A percentile compares a stretch with the other conserved stretches of the same genome.
Conservation (phyloP, 768 basidiomycete genomes). For the Boletales sp. region DNA sequence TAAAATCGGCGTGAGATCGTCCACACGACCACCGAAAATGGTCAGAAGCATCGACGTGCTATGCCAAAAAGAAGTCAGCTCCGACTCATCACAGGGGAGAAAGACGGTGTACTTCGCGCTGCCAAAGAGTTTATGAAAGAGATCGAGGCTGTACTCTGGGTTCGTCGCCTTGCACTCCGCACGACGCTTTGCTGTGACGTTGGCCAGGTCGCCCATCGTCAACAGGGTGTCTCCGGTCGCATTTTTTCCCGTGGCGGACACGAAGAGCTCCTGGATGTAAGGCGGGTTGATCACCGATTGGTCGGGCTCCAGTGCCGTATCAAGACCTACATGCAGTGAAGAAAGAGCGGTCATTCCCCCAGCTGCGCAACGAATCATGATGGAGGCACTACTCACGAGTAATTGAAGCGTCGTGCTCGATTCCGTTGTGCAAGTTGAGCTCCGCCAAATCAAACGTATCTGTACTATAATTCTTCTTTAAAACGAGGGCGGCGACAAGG, state of each 20-base stretch:
- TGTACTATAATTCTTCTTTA: conserved; percentile 44
- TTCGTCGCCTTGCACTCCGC: conserved; percentile 54
- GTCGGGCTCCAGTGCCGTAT: conserved; percentile 41
- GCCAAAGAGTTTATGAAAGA: conserved; percentile 61
- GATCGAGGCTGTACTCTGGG: conserved; percentile 49
- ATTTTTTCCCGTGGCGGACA: conserved; percentile 57
- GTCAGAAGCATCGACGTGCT: conserved; percentile 67
- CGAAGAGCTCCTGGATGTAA: conserved; percentile 57
- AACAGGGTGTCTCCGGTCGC: conserved; percentile 34
- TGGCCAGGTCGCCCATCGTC: conserved; percentile 53
- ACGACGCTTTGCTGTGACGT: conserved; percentile 42
- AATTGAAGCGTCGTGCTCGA: conserved; percentile 34
- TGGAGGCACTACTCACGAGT: conserved; percentile 23
- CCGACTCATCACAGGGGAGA: neutral
- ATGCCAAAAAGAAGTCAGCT: neutral
- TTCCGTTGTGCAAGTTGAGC: conserved; percentile 67
- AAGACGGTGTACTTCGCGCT: conserved; percentile 51
- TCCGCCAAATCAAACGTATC: conserved; percentile 66
- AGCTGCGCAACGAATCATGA: too few species aligned
- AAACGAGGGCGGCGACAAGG: too few species aligned
- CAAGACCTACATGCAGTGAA: conserved; percentile 44
- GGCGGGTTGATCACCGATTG: conserved; percentile 45
- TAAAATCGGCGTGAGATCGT: conserved; percentile 54
- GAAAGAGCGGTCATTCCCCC: too few species aligned
- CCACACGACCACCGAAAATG: conserved; percentile 61